Evolutionary conservation across 1,284 basidiomycete species (phyloP).

Genomic region (Xerocomus subilludens): DNA sequence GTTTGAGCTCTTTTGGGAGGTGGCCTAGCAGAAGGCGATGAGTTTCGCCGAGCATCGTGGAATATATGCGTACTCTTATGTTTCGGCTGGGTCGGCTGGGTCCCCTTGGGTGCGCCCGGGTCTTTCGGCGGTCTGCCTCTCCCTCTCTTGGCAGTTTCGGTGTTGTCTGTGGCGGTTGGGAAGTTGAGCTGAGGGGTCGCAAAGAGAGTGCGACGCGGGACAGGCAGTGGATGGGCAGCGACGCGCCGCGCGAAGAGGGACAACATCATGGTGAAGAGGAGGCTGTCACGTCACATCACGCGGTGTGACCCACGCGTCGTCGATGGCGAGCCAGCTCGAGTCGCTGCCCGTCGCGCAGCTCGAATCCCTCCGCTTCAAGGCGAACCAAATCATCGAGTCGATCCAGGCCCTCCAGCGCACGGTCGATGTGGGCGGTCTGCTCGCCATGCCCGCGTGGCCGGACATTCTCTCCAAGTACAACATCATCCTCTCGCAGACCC

Average conservation of each 20-base stretch:
- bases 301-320: constrained; percentile 29
- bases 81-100: constrained; percentile 20
- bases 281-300: constrained; percentile 36
- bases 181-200: constrained; percentile 38
- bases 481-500: constrained; percentile 79
- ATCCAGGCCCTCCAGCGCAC: constrained; percentile 71
- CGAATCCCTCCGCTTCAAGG: constrained; percentile 78
- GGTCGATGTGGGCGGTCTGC: constrained; percentile 67
- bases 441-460: constrained; percentile 77
- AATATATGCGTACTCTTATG: constrained; percentile 24
- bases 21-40: constrained; percentile 27
- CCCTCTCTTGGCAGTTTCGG: constrained; percentile 12
- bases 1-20: constrained; percentile 40
- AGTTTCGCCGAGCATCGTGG: neutral
- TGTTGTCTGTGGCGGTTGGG: constrained; percentile 1
- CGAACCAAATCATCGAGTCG: constrained; percentile 79
- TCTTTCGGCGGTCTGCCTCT: constrained; percentile 34
- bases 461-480: constrained; percentile 86
- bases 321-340: constrained; percentile 18
- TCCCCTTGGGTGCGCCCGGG: constrained; percentile 7
- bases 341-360: constrained; percentile 64
- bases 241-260: constrained; percentile 33
- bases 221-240: constrained; percentile 8
- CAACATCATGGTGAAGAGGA: constrained; percentile 18
- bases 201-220: constrained; percentile 46